These are phyloP conservation scores for Santalum album DNA, from an alignment of 164 flowering plant genomes.

Conservation along the genomic window DNA sequence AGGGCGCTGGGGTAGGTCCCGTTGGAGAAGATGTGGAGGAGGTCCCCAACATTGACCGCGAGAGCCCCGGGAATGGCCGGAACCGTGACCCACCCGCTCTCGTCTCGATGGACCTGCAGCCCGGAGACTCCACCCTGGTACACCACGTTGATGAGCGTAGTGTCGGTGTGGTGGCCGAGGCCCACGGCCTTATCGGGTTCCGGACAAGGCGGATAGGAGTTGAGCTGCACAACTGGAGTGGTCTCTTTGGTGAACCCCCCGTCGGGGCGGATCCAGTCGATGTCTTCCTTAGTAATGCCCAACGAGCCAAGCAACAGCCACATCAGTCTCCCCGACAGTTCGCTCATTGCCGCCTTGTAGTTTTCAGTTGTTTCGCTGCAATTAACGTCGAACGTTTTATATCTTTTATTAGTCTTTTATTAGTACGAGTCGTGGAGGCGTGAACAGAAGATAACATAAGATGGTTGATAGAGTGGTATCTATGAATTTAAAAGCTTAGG, in stretches of 20 bases:
- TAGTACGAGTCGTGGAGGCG: no score
- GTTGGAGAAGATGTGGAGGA: slow-evolving; percentile 81
- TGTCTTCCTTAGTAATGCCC: slow-evolving; percentile 44
- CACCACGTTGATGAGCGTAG: slow-evolving; percentile 73
- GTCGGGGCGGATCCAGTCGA: slow-evolving; percentile 49
- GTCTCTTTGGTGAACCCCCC: slow-evolving; percentile 30
- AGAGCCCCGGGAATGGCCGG: slow-evolving; percentile 58
- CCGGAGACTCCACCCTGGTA: slow-evolving; percentile 72
- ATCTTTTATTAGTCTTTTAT: no score
- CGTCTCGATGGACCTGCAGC: slow-evolving; percentile 56
- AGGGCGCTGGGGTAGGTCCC: slow-evolving; percentile 40
- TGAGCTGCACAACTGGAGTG: slow-evolving; percentile 64
- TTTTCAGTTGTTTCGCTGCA: slow-evolving; percentile 65
- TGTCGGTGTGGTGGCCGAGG: slow-evolving; percentile 84
- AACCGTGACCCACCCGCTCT: slow-evolving; percentile 62
- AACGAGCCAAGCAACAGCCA: slow-evolving; percentile 54
- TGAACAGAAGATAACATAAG: no score
- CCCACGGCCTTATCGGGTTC: slow-evolving; percentile 97
- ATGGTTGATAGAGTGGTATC: no score
- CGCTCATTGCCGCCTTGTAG: slow-evolving; percentile 61
- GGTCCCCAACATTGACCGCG: slow-evolving; percentile 75
- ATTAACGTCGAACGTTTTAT: no score
- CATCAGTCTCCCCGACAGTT: slow-evolving; percentile 46
- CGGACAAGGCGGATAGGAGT: slow-evolving; percentile 86
- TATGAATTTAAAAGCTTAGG: no score